Base-by-base conservation (phyloP, 495 filamentous ascomycete genomes). In the Trichocladium uniseriatum region DNA sequence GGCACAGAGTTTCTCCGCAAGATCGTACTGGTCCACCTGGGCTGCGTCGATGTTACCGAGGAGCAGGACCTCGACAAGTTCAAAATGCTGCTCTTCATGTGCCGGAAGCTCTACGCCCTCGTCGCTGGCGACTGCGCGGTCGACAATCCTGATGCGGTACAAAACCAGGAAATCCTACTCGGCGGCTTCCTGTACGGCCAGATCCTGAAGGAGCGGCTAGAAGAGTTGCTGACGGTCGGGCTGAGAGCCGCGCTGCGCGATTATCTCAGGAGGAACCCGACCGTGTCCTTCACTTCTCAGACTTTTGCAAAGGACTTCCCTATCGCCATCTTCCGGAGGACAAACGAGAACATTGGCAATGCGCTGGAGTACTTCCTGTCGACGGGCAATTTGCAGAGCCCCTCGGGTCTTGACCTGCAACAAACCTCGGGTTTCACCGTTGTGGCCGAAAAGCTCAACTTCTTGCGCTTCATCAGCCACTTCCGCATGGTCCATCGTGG, bases 401-500 rank as follows among this genome's bases (percentile, higher is more conserved):
- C 86, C 6, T 90, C 85, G 28, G 92, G 92, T 57, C 75, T 98
- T 38, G 92, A 97, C 77, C 65, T 96, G 52, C 91, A 96, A 55
- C 92, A 98, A 62, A 79, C 82, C 1, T 94, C 92, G 22, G 92
- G 92, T 49, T 98, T 92, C 68, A 94, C 86, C 0, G 86, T 98
- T 32, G 91, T 96, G 47, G 92, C 92, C 4, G 92, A 98, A 67
- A 97, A 97, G 75, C 89, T 97, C 60, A 98, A 98, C 74, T 98
- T 97, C 72, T 83, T 94, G 59, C 86, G 92, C 55, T 98, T 98
- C 71, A 94, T 98, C 70, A 91, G 87, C 71, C 92, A 98, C 64
- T 98, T 98, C 75, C 88, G 92, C 43, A 96, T 95, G 89, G 89
- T 98, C 51, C 92, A 98, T 67, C 78, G 92, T 81, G 92, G 92